Base-by-base conservation (phyloP, 768 basidiomycete species). In the Termitomyces sp. region DNA sequence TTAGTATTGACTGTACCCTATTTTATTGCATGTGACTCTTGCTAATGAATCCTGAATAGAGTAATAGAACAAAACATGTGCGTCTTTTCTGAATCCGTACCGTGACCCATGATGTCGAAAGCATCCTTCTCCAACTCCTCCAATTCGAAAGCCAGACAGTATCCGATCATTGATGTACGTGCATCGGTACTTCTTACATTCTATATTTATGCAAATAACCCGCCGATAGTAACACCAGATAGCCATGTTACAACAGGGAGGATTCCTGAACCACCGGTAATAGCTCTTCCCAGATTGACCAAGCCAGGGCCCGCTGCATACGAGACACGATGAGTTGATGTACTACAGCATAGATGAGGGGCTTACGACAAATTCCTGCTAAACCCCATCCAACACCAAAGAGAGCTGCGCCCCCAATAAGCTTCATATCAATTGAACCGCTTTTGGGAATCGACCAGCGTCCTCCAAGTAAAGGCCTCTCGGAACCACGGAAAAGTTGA, bases 371-470 rank as follows among this genome's bases (percentile, higher is more conserved):
- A 47, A 85, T 68, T 34, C 85, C 85, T 52, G 75, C 70, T 39
- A 81, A 62, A 5, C 80, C 85, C 85, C 85, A 86, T 1, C 85
- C 84, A 27, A 83, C 58, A 47, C 85, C 84, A 65, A 86, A 86
- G 37, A 84, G 58, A 17, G 77, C 73, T 11, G 82, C 75, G 21
- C 85, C 85, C 30, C 64, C 54, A 8, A 86, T 43, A 28, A 86
- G 72, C 58, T 66, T 75, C 25, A 58, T 48, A 60, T 86, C 79
- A 17, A 86, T 69, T 34, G 65, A 60, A 17, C 69, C 71, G 34
- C 61, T 67, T 32, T 71, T 71, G 4, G 77, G 76, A 25, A 81
- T 69, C 7, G 68, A 66, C 76, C 77, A 79, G 44, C 54, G 56
- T 3, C 78, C 81, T 59, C 79, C 79, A 17, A 81, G 71, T 25